Base-by-base conservation (phyloP, 305 asterid genomes). In the Stenogyne calaminthoides region DNA sequence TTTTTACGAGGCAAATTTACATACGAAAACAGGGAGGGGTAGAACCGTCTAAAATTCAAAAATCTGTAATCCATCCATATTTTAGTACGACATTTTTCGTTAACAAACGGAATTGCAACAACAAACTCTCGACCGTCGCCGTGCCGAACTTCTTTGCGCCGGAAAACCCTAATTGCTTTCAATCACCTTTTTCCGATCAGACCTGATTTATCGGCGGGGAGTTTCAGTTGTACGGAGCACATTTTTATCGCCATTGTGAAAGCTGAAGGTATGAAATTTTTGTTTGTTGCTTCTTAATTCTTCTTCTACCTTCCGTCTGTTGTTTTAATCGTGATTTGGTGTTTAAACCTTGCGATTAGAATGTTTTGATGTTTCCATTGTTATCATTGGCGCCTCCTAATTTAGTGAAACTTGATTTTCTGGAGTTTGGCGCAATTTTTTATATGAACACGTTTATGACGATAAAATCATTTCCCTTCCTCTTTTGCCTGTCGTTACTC, bases 71-170 rank as follows among this genome's bases (percentile, higher is more conserved):
- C 64, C 46, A 7, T 36, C 47, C 51, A 65, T 72, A 39, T 40
- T 4, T 32, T 4, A 46, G 11, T 14, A 58, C 72, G 62, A 7
- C 15, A 46, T 58, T 49, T 66, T 32, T 69, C 71, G 67, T 67
- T 39, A 18, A 60, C 27, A n/a, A 64, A 62, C 71, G 19, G 42
- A 16, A 47, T 14, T 19, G 14, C 27, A 19, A 39, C 15, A 20
- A 59, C 47, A 51, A 49, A 57, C 70, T 71, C 79, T 46, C 55
- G 5, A 71, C 55, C 69, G 73, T 69, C 51, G 76, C 77, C 39
- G 69, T 34, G 7, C 36, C 36, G 36, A 61, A 71, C 79, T 69
- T 71, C 42, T 49, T 19, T 71, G 62, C 67, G 55, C 47, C 55
- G 62, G 73, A 56, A 49, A 71, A 71, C 60, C 11, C 25, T 18